These are phyloP conservation scores for Cunninghamia lanceolata DNA, from an alignment of 75 land plant genomes.

Conservation along the genomic window DNA sequence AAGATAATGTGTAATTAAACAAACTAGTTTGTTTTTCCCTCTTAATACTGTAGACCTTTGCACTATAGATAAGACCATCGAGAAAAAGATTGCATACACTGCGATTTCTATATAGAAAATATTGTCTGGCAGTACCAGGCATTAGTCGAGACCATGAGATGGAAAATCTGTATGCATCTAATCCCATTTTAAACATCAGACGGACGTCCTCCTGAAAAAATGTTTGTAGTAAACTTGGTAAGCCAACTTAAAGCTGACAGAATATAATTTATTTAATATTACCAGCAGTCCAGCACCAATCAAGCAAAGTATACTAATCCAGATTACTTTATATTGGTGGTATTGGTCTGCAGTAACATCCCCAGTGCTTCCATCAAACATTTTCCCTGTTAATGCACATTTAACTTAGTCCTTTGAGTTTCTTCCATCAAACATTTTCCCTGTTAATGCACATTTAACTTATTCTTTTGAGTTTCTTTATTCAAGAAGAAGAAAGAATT, in stretches of 20 bases:
- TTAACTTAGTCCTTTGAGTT: not conserved
- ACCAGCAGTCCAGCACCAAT: no score
- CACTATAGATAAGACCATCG: not conserved
- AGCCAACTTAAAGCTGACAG: not conserved
- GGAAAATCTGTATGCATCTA: slow-evolving; percentile 53
- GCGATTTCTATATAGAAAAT: not conserved
- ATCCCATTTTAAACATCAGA: slow-evolving; percentile 27
- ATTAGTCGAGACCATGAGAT: slow-evolving; percentile 46
- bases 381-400: slow-evolving; percentile 11
- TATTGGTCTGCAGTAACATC: slow-evolving; percentile 17
- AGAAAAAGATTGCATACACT: not conserved
- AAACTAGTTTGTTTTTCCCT: not conserved
- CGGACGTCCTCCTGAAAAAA: slow-evolving; percentile 33
- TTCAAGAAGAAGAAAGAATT: not conserved
- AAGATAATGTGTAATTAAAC: not conserved
- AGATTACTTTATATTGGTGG: slow-evolving; percentile 22
- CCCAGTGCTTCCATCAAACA: slow-evolving; percentile 16
- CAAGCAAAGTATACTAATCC: not conserved
- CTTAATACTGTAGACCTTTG: not conserved
- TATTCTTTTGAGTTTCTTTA: no score
- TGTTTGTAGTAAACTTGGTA: not conserved
- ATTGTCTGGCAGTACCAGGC: slow-evolving; percentile 16
- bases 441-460: not conserved
- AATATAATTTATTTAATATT: not conserved
- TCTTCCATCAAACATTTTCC: slow-evolving; percentile 13